These are phyloP conservation scores for Helianthus tuberosus DNA, from an alignment of 129 eudicot species.

Conservation along the genomic window DNA sequence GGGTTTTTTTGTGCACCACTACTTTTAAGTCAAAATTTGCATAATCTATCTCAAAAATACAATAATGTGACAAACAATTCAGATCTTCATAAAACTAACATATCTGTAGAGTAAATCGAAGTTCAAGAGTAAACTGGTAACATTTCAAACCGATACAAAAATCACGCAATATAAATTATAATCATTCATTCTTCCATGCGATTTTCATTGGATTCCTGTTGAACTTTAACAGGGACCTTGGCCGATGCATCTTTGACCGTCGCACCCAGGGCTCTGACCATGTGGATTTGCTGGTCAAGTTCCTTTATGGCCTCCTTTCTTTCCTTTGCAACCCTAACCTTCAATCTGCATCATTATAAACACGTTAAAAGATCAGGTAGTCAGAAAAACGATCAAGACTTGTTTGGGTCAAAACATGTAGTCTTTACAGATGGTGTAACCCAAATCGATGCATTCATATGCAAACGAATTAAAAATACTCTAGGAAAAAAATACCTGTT, in stretches of 20 bases:
- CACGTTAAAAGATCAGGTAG: neutral
- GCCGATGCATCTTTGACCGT: slow-evolving; percentile 45
- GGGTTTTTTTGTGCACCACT: no score
- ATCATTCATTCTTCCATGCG: slow-evolving; percentile 64
- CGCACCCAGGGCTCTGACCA: slow-evolving; percentile 64
- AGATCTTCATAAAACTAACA: slow-evolving; percentile 4
- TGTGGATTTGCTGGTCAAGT: slow-evolving; percentile 56
- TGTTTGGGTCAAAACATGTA: neutral
- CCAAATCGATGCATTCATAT: neutral
- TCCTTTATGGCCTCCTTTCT: slow-evolving; percentile 51
- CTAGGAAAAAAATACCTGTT: slow-evolving; percentile 47
- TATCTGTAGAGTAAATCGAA: neutral
- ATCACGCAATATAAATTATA: neutral
- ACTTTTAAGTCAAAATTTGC: no score
- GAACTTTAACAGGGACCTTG: slow-evolving; percentile 59
- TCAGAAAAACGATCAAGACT: neutral
- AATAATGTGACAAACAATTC: neutral
- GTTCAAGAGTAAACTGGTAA: neutral
- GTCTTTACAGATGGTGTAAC: neutral
- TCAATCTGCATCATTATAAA: slow-evolving; percentile 41
- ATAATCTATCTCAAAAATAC: no score
- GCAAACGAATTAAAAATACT: neutral
- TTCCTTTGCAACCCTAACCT: slow-evolving; percentile 47
- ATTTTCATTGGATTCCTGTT: slow-evolving; percentile 45
- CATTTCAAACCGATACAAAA: neutral